A percentile compares a stretch with the other conserved stretches of the same genome.
Evolutionary conservation across 2,329 filamentous ascomycete species (phyloP).

Genomic region (Xylariaceae sp.): DNA sequence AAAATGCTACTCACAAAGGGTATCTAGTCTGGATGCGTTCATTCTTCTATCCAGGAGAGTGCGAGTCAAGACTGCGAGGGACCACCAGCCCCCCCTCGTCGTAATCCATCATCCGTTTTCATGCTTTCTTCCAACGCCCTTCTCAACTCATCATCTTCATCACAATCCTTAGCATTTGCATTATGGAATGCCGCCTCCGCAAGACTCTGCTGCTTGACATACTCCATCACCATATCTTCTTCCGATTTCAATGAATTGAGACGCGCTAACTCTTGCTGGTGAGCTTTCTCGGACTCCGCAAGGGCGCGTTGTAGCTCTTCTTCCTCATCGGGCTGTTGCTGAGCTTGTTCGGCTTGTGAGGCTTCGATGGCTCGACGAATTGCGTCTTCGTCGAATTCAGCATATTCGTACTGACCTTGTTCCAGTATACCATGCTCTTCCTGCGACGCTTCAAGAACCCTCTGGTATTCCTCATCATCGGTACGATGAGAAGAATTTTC

Average conservation of each 20-base stretch:
- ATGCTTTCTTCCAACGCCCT: constrained; percentile 30
- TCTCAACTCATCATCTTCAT: constrained; percentile 26
- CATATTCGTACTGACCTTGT: constrained; percentile 5
- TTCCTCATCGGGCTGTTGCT: constrained; percentile 26
- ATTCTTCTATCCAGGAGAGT: neutral
- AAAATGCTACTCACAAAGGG: constrained; percentile 14
- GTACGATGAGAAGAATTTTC: constrained; percentile 23
- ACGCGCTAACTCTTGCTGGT: constrained; percentile 40
- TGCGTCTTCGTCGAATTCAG: constrained; percentile 32
- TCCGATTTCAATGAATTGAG: constrained; percentile 48
- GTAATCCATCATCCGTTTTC: constrained; percentile 14
- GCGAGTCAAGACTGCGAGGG: constrained; percentile 17
- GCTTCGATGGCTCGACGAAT: constrained; percentile 39
- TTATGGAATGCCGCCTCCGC: constrained; percentile 56
- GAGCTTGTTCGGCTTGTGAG: constrained; percentile 31
- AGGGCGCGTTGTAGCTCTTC: constrained; percentile 45
- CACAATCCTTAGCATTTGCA: constrained; percentile 32
- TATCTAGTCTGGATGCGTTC: constrained; percentile 9
- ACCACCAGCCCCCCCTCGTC: constrained; percentile 22
- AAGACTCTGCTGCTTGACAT: constrained; percentile 71
- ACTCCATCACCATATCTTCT: constrained; percentile 70
- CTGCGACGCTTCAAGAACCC: constrained; percentile 39
- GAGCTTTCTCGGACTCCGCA: constrained; percentile 42
- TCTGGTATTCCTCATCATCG: constrained; percentile 37
- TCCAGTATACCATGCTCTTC: constrained; percentile 18